These are phyloP conservation scores for Podila epicladia DNA, from an alignment of 192 early-diverging fungal species.

Conservation along the genomic window DNA sequence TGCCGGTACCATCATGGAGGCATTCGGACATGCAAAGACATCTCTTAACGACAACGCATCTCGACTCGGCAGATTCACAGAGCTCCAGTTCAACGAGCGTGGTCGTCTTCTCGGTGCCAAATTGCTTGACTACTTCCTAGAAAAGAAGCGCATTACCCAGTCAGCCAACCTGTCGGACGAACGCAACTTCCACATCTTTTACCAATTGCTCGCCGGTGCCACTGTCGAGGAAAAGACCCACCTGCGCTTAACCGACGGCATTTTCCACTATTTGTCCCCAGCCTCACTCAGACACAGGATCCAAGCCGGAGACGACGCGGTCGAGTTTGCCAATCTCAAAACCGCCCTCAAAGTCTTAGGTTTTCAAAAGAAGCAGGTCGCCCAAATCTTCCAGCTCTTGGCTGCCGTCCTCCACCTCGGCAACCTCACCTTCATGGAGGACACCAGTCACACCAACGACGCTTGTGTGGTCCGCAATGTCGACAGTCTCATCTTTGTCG, in stretches of 20 bases:
- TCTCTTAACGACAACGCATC: conserved; percentile 81
- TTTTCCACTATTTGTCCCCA: conserved; percentile 65
- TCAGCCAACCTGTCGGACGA: conserved; percentile 64
- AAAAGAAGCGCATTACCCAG: conserved; percentile 80
- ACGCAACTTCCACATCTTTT: conserved; percentile 95
- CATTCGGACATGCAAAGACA: conserved; percentile 91
- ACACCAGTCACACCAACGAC: conserved; percentile 71
- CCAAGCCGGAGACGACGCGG: conserved; percentile 60
- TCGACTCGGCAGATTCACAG: conserved; percentile 84
- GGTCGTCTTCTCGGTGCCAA: conserved; percentile 90
- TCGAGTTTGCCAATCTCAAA: conserved; percentile 76
- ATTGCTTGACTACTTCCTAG: conserved; percentile 88
- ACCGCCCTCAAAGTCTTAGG: conserved; percentile 88
- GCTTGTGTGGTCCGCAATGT: conserved; percentile 81
- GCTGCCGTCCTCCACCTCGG: conserved; percentile 89
- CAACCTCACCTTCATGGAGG: conserved; percentile 84
- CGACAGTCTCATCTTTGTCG: conserved; percentile 79
- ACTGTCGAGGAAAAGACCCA: conserved; percentile 78
- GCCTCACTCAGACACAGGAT: conserved; percentile 64
- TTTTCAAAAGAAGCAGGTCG: conserved; percentile 81
- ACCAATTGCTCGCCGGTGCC: conserved; percentile 91
- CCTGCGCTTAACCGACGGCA: conserved; percentile 77
- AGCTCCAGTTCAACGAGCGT: conserved; percentile 94
- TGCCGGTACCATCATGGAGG: conserved; percentile 80
- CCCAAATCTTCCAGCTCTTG: conserved; percentile 86